These are phyloP conservation scores for Beta lomatogona DNA, from an alignment of 179 eudicot genomes.

Conservation along the genomic window DNA sequence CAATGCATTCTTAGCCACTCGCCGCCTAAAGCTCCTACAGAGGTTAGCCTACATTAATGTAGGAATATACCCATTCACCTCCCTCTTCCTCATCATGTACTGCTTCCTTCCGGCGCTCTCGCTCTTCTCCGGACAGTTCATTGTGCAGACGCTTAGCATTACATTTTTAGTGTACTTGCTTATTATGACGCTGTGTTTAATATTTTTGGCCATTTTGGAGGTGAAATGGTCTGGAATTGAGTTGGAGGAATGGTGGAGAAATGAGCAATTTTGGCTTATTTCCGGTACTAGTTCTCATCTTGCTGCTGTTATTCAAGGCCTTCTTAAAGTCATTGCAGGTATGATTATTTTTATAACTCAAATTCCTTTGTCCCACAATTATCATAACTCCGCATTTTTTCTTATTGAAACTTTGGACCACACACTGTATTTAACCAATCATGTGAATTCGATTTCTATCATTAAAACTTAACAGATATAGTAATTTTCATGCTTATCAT, in stretches of 20 bases:
- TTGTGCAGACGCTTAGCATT: conserved; percentile 59
- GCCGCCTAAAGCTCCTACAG: conserved; percentile 53
- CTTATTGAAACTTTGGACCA: no score
- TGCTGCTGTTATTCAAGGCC: conserved; percentile 82
- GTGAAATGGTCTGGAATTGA: conserved; percentile 85
- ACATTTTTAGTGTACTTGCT: conserved; percentile 59
- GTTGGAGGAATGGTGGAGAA: conserved; percentile 92
- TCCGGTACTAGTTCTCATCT: conserved; percentile 84
- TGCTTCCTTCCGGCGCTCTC: conserved; percentile 93
- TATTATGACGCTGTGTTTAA: conserved; percentile 58
- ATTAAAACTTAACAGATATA: no score
- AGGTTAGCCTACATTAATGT: conserved; percentile 83
- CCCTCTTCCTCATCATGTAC: conserved; percentile 70
- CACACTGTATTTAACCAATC: no score
- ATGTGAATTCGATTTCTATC: no score
- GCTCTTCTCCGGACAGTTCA: conserved; percentile 78
- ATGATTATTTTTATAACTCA: conserved; percentile 10
- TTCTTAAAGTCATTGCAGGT: conserved; percentile 83
- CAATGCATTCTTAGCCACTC: conserved; percentile 67
- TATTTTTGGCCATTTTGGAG: conserved; percentile 65
- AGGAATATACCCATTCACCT: conserved; percentile 86
- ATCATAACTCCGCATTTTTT: no score
- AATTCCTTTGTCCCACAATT: no score
- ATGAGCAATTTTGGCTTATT: conserved; percentile 92
- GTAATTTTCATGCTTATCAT: no score